phyloP scores from a whole-genome alignment of 306 rosid species.

The Arachis stenosperma region DNA sequence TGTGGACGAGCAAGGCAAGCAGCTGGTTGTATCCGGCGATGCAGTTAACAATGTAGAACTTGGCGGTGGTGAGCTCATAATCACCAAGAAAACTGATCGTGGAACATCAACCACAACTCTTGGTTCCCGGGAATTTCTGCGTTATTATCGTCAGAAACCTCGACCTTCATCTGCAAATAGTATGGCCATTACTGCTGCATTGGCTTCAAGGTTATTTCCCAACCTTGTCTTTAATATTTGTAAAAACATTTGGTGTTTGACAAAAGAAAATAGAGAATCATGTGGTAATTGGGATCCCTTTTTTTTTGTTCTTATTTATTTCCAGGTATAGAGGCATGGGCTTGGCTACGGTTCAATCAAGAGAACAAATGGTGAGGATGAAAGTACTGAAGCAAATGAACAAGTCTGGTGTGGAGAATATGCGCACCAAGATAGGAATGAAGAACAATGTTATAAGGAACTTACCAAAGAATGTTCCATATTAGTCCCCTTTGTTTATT shows the following conservation, averaged over 20 bases:
- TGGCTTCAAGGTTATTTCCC: constrained; percentile 78
- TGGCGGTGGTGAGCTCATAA: constrained; percentile 76
- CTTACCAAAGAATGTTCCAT: constrained; percentile 80
- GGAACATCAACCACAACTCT: constrained; percentile 63
- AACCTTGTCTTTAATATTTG: constrained; percentile 9
- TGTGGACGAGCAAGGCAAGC: constrained; percentile 76
- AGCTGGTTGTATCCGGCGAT: constrained; percentile 69
- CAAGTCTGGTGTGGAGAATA: constrained; percentile 77
- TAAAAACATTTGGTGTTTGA: background rate
- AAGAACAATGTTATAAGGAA: constrained; percentile 90
- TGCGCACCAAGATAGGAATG: constrained; percentile 86
- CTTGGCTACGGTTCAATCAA: constrained; percentile 80
- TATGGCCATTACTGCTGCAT: constrained; percentile 64
- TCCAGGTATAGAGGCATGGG: constrained; percentile 97
- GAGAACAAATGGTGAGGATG: constrained; percentile 77
- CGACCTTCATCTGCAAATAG: constrained; percentile 66
- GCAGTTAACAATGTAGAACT: constrained; percentile 57
- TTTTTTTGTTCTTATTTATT: background rate
- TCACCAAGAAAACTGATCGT: constrained; percentile 59
- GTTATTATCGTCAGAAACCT: constrained; percentile 96
- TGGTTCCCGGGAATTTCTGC: constrained; percentile 91
- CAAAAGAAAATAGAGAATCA: constrained; percentile 18
- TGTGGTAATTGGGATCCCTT: background rate
- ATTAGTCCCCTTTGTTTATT: constrained; percentile 45
- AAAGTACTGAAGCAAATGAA: constrained; percentile 87